Conservation (phyloP, 371 early-diverging fungal species). For the Mortierella sp. region DNA sequence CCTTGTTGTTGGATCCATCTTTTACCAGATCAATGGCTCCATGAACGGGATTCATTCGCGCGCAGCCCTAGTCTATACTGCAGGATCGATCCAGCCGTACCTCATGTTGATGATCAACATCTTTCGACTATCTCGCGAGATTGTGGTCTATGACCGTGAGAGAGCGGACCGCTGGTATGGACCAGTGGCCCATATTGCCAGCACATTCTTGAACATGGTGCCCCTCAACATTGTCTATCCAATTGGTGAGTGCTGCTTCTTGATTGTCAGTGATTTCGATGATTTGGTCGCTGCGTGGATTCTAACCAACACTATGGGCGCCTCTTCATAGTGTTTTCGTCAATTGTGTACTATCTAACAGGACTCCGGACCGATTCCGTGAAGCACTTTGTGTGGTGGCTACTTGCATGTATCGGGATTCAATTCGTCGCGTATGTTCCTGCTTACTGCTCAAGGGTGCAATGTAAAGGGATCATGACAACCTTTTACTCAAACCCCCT, state of each 20-base stretch:
- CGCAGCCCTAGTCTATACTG: background rate
- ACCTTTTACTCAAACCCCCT: background rate
- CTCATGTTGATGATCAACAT: constrained; percentile 1
- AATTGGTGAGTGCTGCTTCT: too few species aligned
- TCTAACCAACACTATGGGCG: too few species aligned
- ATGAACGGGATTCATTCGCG: constrained; percentile 3
- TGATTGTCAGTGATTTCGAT: too few species aligned
- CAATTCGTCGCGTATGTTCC: constrained; percentile 9
- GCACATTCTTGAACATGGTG: constrained; percentile 1
- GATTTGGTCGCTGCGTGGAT: too few species aligned
- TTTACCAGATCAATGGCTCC: background rate
- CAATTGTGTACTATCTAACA: constrained; percentile 12
- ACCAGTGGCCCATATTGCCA: constrained; percentile 9
- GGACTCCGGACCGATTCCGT: constrained; percentile 21
- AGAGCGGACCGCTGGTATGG: constrained; percentile 13
- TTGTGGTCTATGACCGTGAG: constrained; percentile 16
- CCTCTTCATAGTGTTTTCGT: constrained; percentile 3
- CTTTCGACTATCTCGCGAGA: background rate
- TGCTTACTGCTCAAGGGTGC: background rate
- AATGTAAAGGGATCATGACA: background rate
- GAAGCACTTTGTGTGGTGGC: constrained; percentile 4
- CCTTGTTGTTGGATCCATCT: background rate
- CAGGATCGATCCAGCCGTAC: background rate
- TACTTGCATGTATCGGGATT: constrained; percentile 1
- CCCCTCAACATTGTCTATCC: constrained; percentile 3